A percentile compares a stretch with the other conserved stretches of the same genome.
Evolutionary conservation across 176 grass and related monocot species (phyloP).

Genomic region (Musa acuminata): DNA sequence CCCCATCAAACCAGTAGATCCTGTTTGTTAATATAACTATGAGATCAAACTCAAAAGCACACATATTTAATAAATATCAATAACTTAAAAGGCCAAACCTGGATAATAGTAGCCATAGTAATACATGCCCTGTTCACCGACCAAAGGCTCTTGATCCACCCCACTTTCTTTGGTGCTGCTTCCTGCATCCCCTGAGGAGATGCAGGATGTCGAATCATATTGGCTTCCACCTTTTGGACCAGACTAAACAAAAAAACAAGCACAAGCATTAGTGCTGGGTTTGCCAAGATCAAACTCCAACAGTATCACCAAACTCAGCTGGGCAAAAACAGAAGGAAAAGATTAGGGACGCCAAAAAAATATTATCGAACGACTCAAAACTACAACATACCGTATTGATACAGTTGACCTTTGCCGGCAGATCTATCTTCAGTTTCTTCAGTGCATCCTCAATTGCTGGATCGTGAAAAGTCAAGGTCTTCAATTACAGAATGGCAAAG

Average conservation of each 20-base stretch:
- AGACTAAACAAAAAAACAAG: slow-evolving; percentile 31
- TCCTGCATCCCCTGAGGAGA: slow-evolving; percentile 60
- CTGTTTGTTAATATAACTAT: slow-evolving; percentile 9
- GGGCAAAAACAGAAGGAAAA: slow-evolving; percentile 25
- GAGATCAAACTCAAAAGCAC: slow-evolving; percentile 4
- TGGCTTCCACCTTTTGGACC: slow-evolving; percentile 48
- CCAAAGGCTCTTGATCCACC: slow-evolving; percentile 41
- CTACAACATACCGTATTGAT: slow-evolving; percentile 53
- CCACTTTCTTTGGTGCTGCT: slow-evolving; percentile 50
- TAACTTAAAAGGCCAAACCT: slow-evolving; percentile 31
- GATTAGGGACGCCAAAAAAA: background rate
- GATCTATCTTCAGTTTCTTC: slow-evolving; percentile 59
- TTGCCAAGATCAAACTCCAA: slow-evolving; percentile 25
- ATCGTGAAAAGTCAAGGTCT: slow-evolving; percentile 52
- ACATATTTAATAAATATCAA: slow-evolving; percentile 7
- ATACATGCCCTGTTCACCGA: slow-evolving; percentile 57
- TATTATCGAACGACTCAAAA: slow-evolving; percentile 4
- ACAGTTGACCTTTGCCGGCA: slow-evolving; percentile 38
- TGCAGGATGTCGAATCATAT: slow-evolving; percentile 63
- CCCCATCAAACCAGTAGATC: slow-evolving; percentile 34
- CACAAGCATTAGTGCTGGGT: slow-evolving; percentile 4
- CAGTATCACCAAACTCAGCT: slow-evolving; percentile 2
- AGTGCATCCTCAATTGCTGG: slow-evolving; percentile 54
- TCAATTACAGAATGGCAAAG: slow-evolving; percentile 14
- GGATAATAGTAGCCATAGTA: slow-evolving; percentile 75